A percentile compares a stretch with the other conserved stretches of the same genome.
Evolutionary conservation across 371 early-diverging fungal species (phyloP).

Genomic region (Apophysomyces trapeziformis): DNA sequence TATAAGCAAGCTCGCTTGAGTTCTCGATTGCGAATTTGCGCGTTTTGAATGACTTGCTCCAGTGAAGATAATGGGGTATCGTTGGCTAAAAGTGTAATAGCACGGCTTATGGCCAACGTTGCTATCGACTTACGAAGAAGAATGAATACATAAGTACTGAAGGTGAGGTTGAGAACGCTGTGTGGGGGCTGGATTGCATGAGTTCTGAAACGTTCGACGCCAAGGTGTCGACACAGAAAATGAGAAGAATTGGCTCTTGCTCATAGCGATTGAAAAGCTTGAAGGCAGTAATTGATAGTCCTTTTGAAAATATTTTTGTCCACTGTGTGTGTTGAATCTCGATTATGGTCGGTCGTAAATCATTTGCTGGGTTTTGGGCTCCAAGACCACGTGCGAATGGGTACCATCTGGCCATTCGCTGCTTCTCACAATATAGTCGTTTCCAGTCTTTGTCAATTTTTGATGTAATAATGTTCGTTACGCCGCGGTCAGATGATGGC

Average conservation of each 20-base stretch:
- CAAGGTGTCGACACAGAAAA: constrained; percentile 15
- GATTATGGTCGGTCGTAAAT: constrained; percentile 14
- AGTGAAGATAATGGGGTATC: too few relatives aligned
- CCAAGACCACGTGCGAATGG: constrained; percentile 17
- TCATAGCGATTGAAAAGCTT: constrained; percentile 15
- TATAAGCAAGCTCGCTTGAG: too few relatives aligned
- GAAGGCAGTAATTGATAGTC: constrained; percentile 11
- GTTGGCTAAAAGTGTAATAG: too few relatives aligned
- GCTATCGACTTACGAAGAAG: too few relatives aligned
- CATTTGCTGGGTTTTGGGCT: constrained; percentile 9
- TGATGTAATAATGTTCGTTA: neutral
- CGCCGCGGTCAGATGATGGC: too few relatives aligned
- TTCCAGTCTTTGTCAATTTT: constrained; percentile 12
- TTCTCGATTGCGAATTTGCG: too few relatives aligned
- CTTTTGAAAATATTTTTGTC: constrained; percentile 13
- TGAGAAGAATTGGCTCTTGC: constrained; percentile 11
- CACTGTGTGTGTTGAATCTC: constrained; percentile 17
- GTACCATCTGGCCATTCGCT: constrained; percentile 16
- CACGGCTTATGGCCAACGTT: too few relatives aligned
- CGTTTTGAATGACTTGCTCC: too few relatives aligned
- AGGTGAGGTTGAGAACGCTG: too few relatives aligned
- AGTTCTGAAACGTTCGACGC: too few relatives aligned
- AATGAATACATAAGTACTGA: too few relatives aligned
- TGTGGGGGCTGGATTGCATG: too few relatives aligned
- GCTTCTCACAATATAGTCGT: constrained; percentile 13